Conservation (phyloP, 129 eudicot genomes). For the Mikania micrantha region DNA sequence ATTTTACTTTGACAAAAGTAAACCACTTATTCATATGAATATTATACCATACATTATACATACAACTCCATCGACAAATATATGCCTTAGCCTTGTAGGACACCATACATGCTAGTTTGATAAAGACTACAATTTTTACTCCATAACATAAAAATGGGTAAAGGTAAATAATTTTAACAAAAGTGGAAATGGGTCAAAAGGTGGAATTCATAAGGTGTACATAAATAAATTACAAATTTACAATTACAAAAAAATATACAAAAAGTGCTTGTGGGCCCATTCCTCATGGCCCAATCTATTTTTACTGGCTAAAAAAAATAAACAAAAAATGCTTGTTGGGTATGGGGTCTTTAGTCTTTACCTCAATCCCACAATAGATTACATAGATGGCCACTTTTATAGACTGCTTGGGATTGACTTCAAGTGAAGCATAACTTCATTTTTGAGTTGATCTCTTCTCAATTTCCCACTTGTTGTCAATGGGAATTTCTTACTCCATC, state of each 20-base stretch:
- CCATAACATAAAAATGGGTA: neutral
- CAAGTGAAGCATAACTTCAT: constrained; percentile 36
- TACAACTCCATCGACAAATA: too few relatives aligned
- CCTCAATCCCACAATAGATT: neutral
- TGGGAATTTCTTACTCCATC: constrained; percentile 62
- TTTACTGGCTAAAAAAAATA: neutral
- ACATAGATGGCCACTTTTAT: constrained; percentile 19
- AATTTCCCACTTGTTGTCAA: constrained; percentile 72
- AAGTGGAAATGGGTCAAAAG: neutral
- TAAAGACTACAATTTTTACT: neutral
- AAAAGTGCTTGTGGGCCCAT: neutral
- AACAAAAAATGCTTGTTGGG: neutral
- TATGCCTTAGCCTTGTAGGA: too few relatives aligned
- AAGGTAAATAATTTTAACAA: too few relatives aligned
- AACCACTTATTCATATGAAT: too few relatives aligned
- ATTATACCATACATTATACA: too few relatives aligned
- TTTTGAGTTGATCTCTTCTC: constrained; percentile 68
- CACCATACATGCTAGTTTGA: neutral
- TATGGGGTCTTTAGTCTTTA: neutral
- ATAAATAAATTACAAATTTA: neutral
- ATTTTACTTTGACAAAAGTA: too few relatives aligned
- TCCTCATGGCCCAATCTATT: neutral
- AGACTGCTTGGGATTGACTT: constrained; percentile 40
- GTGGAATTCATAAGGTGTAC: too few relatives aligned
- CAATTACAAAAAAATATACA: neutral